Base-by-base conservation (phyloP, 352 stramenopile genomes). In the Pythium rishiriense region DNA sequence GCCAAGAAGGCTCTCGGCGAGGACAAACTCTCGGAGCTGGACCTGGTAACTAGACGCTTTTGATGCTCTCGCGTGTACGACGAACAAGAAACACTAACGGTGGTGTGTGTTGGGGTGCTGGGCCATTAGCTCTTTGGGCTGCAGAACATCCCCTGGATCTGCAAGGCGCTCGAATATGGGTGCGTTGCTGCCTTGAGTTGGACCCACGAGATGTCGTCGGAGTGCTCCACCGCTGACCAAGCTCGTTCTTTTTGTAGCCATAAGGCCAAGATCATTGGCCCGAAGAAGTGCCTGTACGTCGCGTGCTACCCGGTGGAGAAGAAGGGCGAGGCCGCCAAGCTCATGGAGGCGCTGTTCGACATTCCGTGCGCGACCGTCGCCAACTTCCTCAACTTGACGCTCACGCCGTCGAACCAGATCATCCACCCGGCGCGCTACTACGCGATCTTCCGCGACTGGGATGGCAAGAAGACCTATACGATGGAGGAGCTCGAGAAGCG, bases 131-230 rank as follows among this genome's bases (percentile, higher is more conserved):
- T 97, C 56, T 97, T 97, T 60, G 91, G 91, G 59, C 74, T 97
- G 31, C 91, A 97, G 64, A 97, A 97, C 81, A 97, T 97, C 66
- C 91, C 91, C 48, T 97, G 91, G 91, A 97, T 97, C 72, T 97
- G 91, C 80, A 97, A 97, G 73, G 83, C 86, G 29, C 88, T 81
- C 25, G 76, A 94, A 65, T 97, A 97, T 58, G 83, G 83, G 83
- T 90, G 54, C 47, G 71, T 64, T 22, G 0, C 2, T 5, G 15
- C 4, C 22, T 4, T n/a, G 37, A 21, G 37, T 21, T 21, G 37
- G 37, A 43, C 31, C 5, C 31, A 35, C 37, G 37, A 43, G 31
- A 6, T 37, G 31, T 37, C 11, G 6, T 37, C 10, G n/a, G n/a
- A n/a, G n/a, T n/a, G n/a, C n/a, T n/a, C n/a, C n/a, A n/a, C 2